Conservation (phyloP, 2,329 filamentous ascomycete genomes). For the Torrubiella hemipterigena region DNA sequence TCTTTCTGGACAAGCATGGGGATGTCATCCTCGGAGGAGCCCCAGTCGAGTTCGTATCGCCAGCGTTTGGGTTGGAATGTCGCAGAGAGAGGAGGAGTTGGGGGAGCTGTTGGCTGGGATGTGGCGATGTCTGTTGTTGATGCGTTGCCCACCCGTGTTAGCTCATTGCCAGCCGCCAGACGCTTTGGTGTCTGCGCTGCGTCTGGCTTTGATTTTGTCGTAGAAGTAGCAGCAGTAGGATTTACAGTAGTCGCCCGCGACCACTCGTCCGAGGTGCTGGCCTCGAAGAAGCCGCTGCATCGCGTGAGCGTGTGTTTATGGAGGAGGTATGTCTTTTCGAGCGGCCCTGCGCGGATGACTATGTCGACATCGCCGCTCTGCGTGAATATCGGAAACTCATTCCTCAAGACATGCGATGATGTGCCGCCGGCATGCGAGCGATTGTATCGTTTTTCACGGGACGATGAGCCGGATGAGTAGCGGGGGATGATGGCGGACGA, state of each 20-base stretch:
- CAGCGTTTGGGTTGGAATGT: conserved; percentile 46
- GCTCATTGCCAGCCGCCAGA: conserved; percentile 24
- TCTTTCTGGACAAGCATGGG: conserved; percentile 84
- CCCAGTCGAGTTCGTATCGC: conserved; percentile 80
- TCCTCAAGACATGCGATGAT: conserved; percentile 59
- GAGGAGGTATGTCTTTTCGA: conserved; percentile 71
- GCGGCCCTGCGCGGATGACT: conserved; percentile 49
- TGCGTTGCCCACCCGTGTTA: conserved; percentile 40
- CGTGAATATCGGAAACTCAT: conserved; percentile 86
- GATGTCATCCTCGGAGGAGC: conserved; percentile 59
- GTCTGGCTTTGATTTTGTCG: conserved; percentile 5
- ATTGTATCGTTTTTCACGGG: conserved; percentile 58
- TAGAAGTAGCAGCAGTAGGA: conserved; percentile 5
- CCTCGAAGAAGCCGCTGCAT: conserved; percentile 90
- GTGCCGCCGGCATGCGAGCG: conserved; percentile 68
- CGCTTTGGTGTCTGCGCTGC: conserved; percentile 6
- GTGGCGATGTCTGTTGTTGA: conserved; percentile 9
- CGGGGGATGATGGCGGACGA: conserved; percentile 31
- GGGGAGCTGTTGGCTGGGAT: conserved; percentile 3
- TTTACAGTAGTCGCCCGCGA: conserved; percentile 19
- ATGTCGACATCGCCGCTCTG: conserved; percentile 92
- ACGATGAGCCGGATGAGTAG: conserved; percentile 24
- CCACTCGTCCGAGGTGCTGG: conserved; percentile 72
- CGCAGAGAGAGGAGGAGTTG: conserved; percentile 18
- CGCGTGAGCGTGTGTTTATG: conserved; percentile 80